Conservation (phyloP, 202 grass and related monocot genomes). For the Zoysia matrella region DNA sequence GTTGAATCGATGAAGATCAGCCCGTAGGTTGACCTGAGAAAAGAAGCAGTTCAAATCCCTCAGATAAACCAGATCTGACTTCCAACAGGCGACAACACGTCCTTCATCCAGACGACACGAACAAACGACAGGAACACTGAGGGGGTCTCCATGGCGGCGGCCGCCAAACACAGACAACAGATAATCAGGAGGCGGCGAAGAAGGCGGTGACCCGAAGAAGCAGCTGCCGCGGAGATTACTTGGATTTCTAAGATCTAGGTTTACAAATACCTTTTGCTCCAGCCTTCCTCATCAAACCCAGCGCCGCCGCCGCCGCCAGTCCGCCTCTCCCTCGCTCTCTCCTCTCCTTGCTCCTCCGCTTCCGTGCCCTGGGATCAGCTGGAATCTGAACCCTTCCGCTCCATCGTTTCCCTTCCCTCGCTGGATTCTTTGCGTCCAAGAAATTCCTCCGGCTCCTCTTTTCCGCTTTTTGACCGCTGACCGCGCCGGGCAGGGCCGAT, state of each 20-base stretch:
- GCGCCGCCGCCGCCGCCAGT: constrained; percentile 11
- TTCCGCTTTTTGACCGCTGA: constrained; percentile 34
- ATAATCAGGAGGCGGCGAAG: constrained; percentile 16
- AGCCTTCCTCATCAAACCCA: constrained; percentile 50
- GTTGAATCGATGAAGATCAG: constrained; percentile 15
- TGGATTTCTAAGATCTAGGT: constrained; percentile 77
- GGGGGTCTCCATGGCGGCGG: constrained; percentile 34
- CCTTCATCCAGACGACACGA: constrained; percentile 29
- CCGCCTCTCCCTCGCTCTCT: constrained; percentile 10
- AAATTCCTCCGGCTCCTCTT: constrained; percentile 38
- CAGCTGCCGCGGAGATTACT: constrained; percentile 41
- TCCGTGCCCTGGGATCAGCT: constrained; percentile 25
- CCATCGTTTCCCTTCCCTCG: constrained; percentile 32
- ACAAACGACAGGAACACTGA: constrained; percentile 21
- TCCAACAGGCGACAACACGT: background rate
- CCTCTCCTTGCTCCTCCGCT: constrained; percentile 26
- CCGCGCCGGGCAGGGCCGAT: constrained; percentile 16
- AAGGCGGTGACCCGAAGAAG: constrained; percentile 9
- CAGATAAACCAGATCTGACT: constrained; percentile 54
- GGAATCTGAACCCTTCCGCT: constrained; percentile 23
- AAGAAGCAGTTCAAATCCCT: constrained; percentile 47
- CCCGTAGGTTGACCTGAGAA: constrained; percentile 33
- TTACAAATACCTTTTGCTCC: constrained; percentile 74
- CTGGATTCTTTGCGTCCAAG: constrained; percentile 51
- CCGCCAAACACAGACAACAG: constrained; percentile 5